These are phyloP conservation scores for Pichia membranifaciens DNA, from an alignment of 805 yeast species.

Conservation along the genomic window DNA sequence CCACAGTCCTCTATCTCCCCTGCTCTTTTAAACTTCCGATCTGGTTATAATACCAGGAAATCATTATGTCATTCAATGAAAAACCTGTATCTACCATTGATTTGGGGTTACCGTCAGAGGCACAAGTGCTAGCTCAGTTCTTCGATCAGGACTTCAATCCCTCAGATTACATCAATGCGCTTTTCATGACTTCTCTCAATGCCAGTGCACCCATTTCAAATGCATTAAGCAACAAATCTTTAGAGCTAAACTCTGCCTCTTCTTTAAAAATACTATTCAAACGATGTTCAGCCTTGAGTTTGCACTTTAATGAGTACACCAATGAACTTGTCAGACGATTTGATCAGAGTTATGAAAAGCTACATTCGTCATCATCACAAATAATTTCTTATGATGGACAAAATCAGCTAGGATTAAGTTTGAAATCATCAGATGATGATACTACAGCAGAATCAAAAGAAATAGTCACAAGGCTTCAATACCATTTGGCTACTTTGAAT, in stretches of 20 bases:
- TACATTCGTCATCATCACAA: conserved; percentile 44
- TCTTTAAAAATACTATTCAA: conserved; percentile 2
- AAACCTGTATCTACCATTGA: conserved; percentile 6
- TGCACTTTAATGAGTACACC: conserved; percentile 59
- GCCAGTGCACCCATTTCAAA: conserved; percentile 8
- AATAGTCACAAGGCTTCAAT: conserved; percentile 53
- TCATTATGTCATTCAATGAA: not conserved
- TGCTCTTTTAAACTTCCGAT: too few relatives aligned
- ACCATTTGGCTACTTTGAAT: conserved; percentile 55
- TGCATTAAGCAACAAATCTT: conserved; percentile 18
- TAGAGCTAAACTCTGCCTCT: conserved; percentile 24
- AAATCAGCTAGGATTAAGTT: not conserved
- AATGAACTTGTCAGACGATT: conserved; percentile 52
- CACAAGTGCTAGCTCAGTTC: conserved; percentile 53
- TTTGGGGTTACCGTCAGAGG: conserved; percentile 9
- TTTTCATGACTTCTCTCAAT: conserved; percentile 33
- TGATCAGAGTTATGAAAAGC: conserved; percentile 41
- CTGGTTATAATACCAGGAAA: not conserved
- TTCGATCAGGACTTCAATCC: conserved; percentile 63
- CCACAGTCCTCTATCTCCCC: too few relatives aligned
- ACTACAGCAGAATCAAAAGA: conserved; percentile 12
- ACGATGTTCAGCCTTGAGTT: conserved; percentile 43
- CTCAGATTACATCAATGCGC: conserved; percentile 57
- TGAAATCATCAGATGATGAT: not conserved
- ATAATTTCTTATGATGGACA: conserved; percentile 8